Base-by-base conservation (phyloP, 257 asterid genomes). In the Prunella vulgaris region DNA sequence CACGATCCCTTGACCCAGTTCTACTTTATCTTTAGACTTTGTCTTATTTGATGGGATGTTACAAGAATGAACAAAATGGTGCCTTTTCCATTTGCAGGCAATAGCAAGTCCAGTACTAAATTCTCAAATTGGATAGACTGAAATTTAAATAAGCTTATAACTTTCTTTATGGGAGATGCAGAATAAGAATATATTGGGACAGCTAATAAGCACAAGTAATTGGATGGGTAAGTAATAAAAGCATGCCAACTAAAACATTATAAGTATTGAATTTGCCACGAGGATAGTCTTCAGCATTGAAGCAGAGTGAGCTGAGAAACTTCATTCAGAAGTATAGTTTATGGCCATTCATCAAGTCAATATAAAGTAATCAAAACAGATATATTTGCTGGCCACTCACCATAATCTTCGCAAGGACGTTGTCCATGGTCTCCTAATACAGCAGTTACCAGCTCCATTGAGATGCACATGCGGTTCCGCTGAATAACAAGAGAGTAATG, bases 371-470 rank as follows among this genome's bases (percentile, higher is more conserved):
- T 17, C 54, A 44, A 25, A 54, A 12, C 32, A 28, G 28, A 13
- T n/a, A 24, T 17, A 51, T 14, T 40, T 25, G 64, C 48, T 71
- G 48, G 17, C 30, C 76, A 65, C 93, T 82, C 77, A 93, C 99
- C 99, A 86, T 93, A 93, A 82, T 93, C 99, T 38, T 88, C 95
- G 40, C 42, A 88, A 65, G 97, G 99, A 22, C 99, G 96, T 72
- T 93, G 99, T 68, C 97, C 97, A 67, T 93, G 99, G 74, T 93
- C 99, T 76, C 99, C 99, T 61, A 93, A 73, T 59, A 93, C 99
- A 72, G 99, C 99, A 69, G 99, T 93, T 49, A 93, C 99, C 77
- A 93, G 84, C 83, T 93, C 99, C 99, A 88, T 93, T 74, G 99
- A 90, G 80, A 90, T 77, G 80, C 97, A 90, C 87, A 90, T 82